These are phyloP conservation scores for Neocucurbitaria cava DNA, from an alignment of 2,329 filamentous ascomycete species.

Conservation along the genomic window DNA sequence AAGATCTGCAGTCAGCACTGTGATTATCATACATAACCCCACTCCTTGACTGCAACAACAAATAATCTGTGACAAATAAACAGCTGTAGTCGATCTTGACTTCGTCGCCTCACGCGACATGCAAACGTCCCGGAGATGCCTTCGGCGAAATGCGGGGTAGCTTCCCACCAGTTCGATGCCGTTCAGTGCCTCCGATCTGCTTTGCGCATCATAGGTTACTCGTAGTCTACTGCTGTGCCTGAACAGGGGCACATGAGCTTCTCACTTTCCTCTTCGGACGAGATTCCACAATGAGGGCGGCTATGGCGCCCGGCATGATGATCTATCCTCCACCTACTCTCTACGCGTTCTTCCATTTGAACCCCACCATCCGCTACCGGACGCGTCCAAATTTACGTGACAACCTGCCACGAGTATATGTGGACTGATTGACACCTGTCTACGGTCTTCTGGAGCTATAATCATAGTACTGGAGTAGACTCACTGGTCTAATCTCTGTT, in stretches of 20 bases:
- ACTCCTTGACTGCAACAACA: not conserved
- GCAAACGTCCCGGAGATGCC: not conserved
- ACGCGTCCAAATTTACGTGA: not conserved
- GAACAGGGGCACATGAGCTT: not conserved
- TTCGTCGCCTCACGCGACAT: not conserved
- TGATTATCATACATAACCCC: not conserved
- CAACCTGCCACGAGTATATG: not conserved
- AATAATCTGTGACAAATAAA: not conserved
- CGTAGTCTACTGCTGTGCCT: not conserved
- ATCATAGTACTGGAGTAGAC: not conserved
- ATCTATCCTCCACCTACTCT: not conserved
- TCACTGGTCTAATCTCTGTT: not conserved
- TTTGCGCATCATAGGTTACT: not conserved
- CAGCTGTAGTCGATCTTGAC: not conserved
- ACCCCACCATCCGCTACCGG: constrained; percentile 3
- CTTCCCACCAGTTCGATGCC: constrained; percentile 10
- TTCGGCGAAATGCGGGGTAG: constrained; percentile 22
- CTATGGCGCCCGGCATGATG: constrained; percentile 1
- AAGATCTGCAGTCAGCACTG: not conserved
- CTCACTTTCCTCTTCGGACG: not conserved
- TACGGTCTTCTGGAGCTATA: not conserved
- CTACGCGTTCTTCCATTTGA: not conserved
- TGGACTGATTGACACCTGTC: not conserved
- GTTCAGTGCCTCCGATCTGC: not conserved
- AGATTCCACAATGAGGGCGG: not conserved